Evolutionary conservation across 1,284 basidiomycete genomes (phyloP), one percentile per base, ranked within the genome.

Genomic region (Uromyces viciae-fabae): DNA sequence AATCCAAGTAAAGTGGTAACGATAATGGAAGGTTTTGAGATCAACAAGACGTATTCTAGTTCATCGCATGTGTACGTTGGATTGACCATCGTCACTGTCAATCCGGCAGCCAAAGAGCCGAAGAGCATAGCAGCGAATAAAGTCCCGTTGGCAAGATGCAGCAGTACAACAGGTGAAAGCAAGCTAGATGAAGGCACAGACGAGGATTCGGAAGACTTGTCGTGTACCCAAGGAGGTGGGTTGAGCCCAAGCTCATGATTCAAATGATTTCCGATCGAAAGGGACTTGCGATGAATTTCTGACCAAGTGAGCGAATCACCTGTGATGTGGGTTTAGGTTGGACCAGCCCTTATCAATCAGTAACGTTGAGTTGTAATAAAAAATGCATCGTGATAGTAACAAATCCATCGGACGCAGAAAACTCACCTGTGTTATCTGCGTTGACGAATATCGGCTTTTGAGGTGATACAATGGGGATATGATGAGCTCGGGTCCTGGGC

Each of bases 71-170:
- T 86, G 28, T 86, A 83, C 25, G 84, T 83, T 2, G 86, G 85
- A 58, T 86, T 87, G 73, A 85, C 85, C 58, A 84, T 84, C 11
- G 85, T 86, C 58, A 86, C 84, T 78, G 85, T 85, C 19, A 82
- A 74, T 46, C 82, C 82, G 36, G 82, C 82, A 69, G 62, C 66
- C 25, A 84, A 82, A 31, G 85, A 83, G 22, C 86, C 87, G 60
- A 86, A 85, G 0, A 85, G 83, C 31, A 87, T 81, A 9, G 85
- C 81, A 1, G 84, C 83, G 82, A 85, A 87, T 3, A 83, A 83
- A 15, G 86, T 83, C 68, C 85, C 86, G 69, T 87, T 87, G 80
- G 86, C 85, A 3, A 87, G 83, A 81, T 87, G 86, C 5, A 87
- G 80, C 14, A 87, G 83, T 3, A 87, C 83, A 36, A 85, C 83